Evolutionary conservation across 2,329 filamentous ascomycete genomes (phyloP).

Genomic region (Penicillium sp.): DNA sequence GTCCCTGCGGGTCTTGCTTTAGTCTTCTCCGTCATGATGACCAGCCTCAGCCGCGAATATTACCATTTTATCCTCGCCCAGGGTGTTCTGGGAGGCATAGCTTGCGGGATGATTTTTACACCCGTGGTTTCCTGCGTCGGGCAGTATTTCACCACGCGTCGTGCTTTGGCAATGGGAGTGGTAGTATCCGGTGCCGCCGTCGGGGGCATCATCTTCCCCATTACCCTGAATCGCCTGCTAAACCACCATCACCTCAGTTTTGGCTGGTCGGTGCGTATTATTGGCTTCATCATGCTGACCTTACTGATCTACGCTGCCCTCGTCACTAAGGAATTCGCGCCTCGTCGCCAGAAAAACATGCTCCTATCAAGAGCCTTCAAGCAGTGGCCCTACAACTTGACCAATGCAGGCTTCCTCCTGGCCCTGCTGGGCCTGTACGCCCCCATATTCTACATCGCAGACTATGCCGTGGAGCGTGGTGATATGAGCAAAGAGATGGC

Average conservation of each 20-base stretch:
- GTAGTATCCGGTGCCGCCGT: not conserved
- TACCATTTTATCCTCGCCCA: not conserved
- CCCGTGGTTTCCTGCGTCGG: not conserved
- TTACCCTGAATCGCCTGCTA: constrained; percentile 19
- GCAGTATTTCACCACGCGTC: not conserved
- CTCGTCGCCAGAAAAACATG: constrained; percentile 1
- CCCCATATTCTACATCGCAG: not conserved
- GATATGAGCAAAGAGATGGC: not conserved
- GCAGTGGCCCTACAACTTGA: not conserved
- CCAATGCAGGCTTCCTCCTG: not conserved
- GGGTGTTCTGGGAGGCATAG: not conserved
- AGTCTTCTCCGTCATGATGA: not conserved
- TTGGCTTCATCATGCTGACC: constrained; percentile 55
- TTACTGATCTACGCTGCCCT: constrained; percentile 42
- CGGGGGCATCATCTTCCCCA: not conserved
- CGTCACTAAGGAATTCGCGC: constrained; percentile 2
- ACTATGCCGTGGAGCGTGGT: not conserved
- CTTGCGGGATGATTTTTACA: not conserved
- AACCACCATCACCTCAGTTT: constrained; percentile 48
- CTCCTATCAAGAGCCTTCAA: not conserved
- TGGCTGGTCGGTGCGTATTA: constrained; percentile 55
- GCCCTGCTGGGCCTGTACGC: not conserved
- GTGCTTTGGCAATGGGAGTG: not conserved
- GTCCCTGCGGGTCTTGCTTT: not conserved
- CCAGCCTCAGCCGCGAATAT: not conserved